Conservation (phyloP, 2,329 filamentous ascomycete species). For the Colletotrichum chrysophilum region DNA sequence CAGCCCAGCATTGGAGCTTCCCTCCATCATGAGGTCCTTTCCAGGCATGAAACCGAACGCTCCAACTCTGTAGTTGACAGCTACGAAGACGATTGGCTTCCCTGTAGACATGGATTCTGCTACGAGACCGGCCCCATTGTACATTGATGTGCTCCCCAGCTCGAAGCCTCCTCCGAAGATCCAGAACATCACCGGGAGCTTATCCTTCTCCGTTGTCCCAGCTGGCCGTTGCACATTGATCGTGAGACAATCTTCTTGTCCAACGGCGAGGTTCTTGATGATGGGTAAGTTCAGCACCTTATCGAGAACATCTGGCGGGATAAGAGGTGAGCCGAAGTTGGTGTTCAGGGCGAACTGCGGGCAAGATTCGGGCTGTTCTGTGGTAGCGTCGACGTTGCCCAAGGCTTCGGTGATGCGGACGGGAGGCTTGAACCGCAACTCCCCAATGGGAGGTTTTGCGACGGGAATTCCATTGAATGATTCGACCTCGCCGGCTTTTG, state of each 20-base stretch:
- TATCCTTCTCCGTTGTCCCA: conserved; percentile 19
- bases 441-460: conserved; percentile 58
- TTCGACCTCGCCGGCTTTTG: conserved; percentile 45
- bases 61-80: conserved; percentile 34
- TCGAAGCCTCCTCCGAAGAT: conserved; percentile 18
- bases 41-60: conserved; percentile 33
- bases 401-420: conserved; percentile 36
- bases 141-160: conserved; percentile 12
- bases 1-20: conserved; percentile 39
- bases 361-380: conserved; percentile 28
- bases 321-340: conserved; percentile 25
- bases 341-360: conserved; percentile 33
- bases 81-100: conserved; percentile 33
- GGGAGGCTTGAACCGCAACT: conserved; percentile 49
- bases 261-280: neutral
- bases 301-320: conserved; percentile 24
- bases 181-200: conserved; percentile 21
- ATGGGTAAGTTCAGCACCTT: conserved; percentile 1
- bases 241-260: conserved; percentile 39
- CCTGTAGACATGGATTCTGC: conserved; percentile 34
- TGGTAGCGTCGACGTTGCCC: conserved; percentile 46
- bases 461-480: conserved; percentile 63
- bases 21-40: conserved; percentile 51
- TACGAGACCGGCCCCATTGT: conserved; percentile 25
- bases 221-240: conserved; percentile 37